Percentiles rank a stretch among this genome's conserved stretches.
These are phyloP conservation scores for Phragmites australis DNA, from an alignment of 176 grass and related monocot genomes.

Conservation along the genomic window DNA sequence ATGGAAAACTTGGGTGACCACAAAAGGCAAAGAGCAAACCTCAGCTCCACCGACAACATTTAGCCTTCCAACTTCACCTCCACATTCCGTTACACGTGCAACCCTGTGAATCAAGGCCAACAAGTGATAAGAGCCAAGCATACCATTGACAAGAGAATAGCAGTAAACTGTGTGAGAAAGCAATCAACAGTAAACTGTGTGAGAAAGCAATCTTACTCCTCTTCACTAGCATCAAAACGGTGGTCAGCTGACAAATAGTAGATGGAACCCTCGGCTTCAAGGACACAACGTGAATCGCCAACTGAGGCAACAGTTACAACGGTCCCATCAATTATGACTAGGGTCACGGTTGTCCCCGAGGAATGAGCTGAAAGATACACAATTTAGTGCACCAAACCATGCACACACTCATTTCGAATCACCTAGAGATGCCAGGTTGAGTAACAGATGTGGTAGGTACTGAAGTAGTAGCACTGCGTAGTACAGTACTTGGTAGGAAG, in stretches of 20 bases:
- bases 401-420: background rate
- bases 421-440: background rate
- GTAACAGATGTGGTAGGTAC: background rate
- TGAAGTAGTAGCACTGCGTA: background rate
- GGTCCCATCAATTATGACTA: slow-evolving; percentile 84
- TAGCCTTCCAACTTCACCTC: slow-evolving; percentile 87
- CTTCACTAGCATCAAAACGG: slow-evolving; percentile 73
- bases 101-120: slow-evolving; percentile 57
- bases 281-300: slow-evolving; percentile 78
- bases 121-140: background rate
- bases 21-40: slow-evolving; percentile 54
- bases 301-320: slow-evolving; percentile 81
- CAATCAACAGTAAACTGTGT: background rate
- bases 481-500: background rate
- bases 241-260: slow-evolving; percentile 85
- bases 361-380: slow-evolving; percentile 60
- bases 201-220: slow-evolving; percentile 64
- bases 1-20: background rate
- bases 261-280: slow-evolving; percentile 76
- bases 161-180: background rate
- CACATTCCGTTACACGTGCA: slow-evolving; percentile 73
- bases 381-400: background rate
- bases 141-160: background rate
- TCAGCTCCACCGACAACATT: slow-evolving; percentile 76
- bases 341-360: slow-evolving; percentile 86